A percentile compares a stretch with the other conserved stretches of the same genome.
Evolutionary conservation across 495 filamentous ascomycete species (phyloP).

Genomic region (Neurospora tetrasperma): DNA sequence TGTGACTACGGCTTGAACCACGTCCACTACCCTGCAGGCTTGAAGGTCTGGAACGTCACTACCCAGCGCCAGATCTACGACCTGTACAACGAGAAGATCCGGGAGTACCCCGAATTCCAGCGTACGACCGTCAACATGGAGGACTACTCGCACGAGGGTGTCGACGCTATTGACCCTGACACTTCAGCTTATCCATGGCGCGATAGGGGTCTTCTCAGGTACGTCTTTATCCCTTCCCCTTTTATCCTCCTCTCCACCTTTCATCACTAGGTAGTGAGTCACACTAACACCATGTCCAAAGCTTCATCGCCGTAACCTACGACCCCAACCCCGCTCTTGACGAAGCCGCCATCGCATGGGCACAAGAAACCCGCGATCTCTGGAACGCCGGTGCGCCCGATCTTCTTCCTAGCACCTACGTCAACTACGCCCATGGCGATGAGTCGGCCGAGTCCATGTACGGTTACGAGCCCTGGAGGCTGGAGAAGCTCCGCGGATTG

Average conservation of each 20-base stretch:
- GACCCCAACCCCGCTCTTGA: neutral
- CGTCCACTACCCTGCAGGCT: conserved; percentile 41
- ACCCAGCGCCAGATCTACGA: conserved; percentile 34
- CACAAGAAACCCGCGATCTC: neutral
- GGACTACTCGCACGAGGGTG: conserved; percentile 40
- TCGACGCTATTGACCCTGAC: conserved; percentile 25
- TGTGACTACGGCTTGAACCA: conserved; percentile 41
- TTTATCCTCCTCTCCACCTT: neutral
- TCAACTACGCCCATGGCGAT: conserved; percentile 30
- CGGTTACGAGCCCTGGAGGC: conserved; percentile 38
- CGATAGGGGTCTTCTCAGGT: neutral
- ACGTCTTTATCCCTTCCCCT: neutral
- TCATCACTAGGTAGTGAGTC: neutral
- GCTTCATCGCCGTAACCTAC: neutral
- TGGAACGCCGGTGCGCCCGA: conserved; percentile 11
- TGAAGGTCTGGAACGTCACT: conserved; percentile 32
- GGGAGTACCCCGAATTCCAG: conserved; percentile 14
- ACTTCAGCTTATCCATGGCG: conserved; percentile 37
- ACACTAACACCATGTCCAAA: neutral
- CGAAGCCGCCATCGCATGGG: neutral
- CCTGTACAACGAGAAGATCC: conserved; percentile 24
- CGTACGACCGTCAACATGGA: conserved; percentile 45
- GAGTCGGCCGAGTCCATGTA: conserved; percentile 21
- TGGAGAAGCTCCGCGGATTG: conserved; percentile 30
- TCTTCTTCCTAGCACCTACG: conserved; percentile 14